Evolutionary conservation across 331 rosid species (phyloP), one percentile per base, ranked within the genome.

Genomic region (Quercus tomentella): DNA sequence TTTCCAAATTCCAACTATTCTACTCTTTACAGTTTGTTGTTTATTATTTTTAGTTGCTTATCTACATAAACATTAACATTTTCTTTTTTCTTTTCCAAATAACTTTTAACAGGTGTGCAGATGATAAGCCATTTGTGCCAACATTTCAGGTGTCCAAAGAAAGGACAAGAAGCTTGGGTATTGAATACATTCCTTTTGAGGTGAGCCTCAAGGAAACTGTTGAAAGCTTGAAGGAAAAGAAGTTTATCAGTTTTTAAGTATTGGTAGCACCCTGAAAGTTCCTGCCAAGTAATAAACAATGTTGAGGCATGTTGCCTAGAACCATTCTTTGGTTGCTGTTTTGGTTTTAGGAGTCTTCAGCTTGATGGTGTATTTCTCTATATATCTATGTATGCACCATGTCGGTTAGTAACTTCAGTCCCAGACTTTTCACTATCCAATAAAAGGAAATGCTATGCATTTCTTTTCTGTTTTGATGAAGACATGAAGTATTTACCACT

Each of bases 211-310:
- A 77, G 84, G 92, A 88, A 61, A 88, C 87, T 17, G 88, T 88
- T 76, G 92, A 88, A 16, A 82, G 88, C 84, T 72, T 86, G 82
- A 83, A 86, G 85, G 91, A 88, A 55, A 88, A 83, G 82, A 69
- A 73, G 7, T 88, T 88, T n/a, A 20, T 73, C 43, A 83, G 26
- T 41, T 80, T 88, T 70, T 70, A 43, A 70, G 56, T 21, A 26
- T 63, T 25, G 33, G 20, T 62, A 23, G 37, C 35, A 23, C 20
- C 37, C 31, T 62, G 35, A 26, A 26, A 63, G 70, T 5, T 16
- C 7, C 2, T 63, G 26, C 20, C 15, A 63, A 26, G 26, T 12
- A 57, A 57, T 57, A 57, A 57, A 20, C 22, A 23, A 22, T 57
- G 63, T 16, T 57, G 63, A n/a, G 11, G 23, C 25, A 11, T 57